Percentiles rank a stretch among this genome's conserved stretches.
These are phyloP conservation scores for Botrytis deweyae DNA, from an alignment of 2,329 filamentous ascomycete genomes.

Conservation along the genomic window DNA sequence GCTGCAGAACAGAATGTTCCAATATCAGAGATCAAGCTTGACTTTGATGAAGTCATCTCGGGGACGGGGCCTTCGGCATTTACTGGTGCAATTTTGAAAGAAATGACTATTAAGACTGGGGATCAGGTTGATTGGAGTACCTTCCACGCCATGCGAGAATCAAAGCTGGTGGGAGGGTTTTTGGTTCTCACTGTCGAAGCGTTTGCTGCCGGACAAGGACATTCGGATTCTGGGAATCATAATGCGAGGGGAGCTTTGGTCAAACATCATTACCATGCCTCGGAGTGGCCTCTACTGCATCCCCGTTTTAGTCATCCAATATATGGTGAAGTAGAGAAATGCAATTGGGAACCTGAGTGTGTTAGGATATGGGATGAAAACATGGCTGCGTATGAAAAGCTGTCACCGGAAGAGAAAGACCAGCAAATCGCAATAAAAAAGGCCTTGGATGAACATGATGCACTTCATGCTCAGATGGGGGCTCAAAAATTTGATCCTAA, in stretches of 20 bases:
- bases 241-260: conserved; percentile 64
- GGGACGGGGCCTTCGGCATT: conserved; percentile 73
- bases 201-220: conserved; percentile 70
- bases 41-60: conserved; percentile 71
- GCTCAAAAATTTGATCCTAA: background rate
- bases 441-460: conserved; percentile 25
- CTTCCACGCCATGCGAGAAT: conserved; percentile 66
- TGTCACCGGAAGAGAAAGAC: conserved; percentile 60
- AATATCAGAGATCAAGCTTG: conserved; percentile 60
- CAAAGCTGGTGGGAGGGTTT: conserved; percentile 61
- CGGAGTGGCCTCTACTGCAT: conserved; percentile 66
- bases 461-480: conserved; percentile 19
- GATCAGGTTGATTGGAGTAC: conserved; percentile 57
- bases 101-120: conserved; percentile 56
- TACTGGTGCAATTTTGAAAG: conserved; percentile 61
- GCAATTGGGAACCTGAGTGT: conserved; percentile 67
- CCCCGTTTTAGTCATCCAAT: conserved; percentile 66
- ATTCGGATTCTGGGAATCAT: conserved; percentile 71
- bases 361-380: conserved; percentile 65
- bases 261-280: conserved; percentile 74
- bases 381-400: conserved; percentile 57
- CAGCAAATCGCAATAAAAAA: conserved; percentile 39
- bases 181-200: conserved; percentile 69
- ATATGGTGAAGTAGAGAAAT: conserved; percentile 68
- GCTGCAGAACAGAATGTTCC: conserved; percentile 57